Evolutionary conservation across 2,329 filamentous ascomycete species (phyloP), one percentile per base, ranked within the genome.

Genomic region (Fusarium proliferatum): DNA sequence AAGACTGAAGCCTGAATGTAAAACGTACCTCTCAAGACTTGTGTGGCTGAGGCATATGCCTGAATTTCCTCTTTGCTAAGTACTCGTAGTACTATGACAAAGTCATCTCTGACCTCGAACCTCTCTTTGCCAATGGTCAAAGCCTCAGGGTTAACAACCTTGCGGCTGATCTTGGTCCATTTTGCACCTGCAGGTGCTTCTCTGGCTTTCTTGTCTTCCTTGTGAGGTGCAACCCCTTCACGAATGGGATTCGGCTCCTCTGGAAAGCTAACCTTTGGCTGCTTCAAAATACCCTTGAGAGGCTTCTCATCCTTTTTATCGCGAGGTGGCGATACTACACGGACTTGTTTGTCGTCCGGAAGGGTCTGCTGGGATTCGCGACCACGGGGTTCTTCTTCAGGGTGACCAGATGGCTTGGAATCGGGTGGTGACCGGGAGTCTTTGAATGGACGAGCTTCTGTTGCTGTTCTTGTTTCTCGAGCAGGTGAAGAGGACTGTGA

Each of bases 221-320:
- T 97, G 79, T 97, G 89, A n/a, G 95, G 95, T 4, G 95, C 95
- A 11, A 97, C 96, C 21, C 95, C 96, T 81, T 98, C 96, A 26
- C 95, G 90, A 41, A 97, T 88, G 0, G 94, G 92, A 74, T 95
- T 92, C 2, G 90, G 89, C 70, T 97, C 93, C 79, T 98, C 95
- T 0, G 96, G 96, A 78, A 98, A 98, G 77, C 92, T 93, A 33
- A 88, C 87, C 21, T 91, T 94, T 2, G 96, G 95, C 61, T 90
- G 88, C 81, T 97, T 96, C 48, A 98, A 86, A 64, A 98, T 98
- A 21, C 95, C 92, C 81, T 93, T 96, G 67, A 94, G 89, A 23
- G 90, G 88, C 73, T 93, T 93, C 45, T 88, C 87, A 23, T 94
- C 92, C 26, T 86, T 84, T 78, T 90, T 88, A 67, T 90, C 85